phyloP scores from a whole-genome alignment of 306 rosid genomes.

The Aeschynomene evenia region DNA sequence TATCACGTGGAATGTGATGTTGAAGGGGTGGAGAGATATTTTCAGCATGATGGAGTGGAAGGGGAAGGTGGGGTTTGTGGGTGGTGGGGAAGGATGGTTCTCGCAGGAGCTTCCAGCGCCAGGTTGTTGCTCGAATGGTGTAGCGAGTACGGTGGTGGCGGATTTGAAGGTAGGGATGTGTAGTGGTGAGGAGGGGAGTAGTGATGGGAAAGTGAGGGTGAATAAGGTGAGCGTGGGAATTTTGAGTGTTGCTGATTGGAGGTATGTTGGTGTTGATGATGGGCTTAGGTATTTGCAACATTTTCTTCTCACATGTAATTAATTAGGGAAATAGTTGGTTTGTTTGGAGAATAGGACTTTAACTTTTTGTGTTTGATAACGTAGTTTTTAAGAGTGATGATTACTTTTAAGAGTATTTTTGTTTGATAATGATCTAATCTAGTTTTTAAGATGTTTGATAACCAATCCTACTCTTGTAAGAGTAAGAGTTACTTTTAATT shows the following conservation, averaged over 20 bases:
- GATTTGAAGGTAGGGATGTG: constrained; percentile 52
- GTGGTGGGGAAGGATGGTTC: constrained; percentile 51
- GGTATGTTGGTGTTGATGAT: constrained; percentile 58
- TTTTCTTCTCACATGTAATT: constrained; percentile 44
- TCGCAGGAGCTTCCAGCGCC: constrained; percentile 57
- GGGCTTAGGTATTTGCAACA: constrained; percentile 67
- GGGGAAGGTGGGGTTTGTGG: constrained; percentile 36
- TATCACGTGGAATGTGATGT: constrained; percentile 58
- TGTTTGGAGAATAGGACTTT: no score
- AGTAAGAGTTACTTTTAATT: no score
- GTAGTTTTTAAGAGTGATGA: no score
- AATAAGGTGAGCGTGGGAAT: constrained; percentile 50
- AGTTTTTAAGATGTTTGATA: no score
- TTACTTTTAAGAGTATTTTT: no score
- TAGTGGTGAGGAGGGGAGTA: not conserved
- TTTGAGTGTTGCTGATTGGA: constrained; percentile 54
- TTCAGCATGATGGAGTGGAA: constrained; percentile 58
- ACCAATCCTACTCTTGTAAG: no score
- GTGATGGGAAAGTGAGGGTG: constrained; percentile 27
- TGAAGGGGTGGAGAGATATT: constrained; percentile 63
- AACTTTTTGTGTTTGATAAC: no score
- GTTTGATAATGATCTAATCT: no score
- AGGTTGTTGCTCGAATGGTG: constrained; percentile 46
- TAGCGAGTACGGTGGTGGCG: constrained; percentile 49
- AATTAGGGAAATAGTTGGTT: no score